A percentile compares a stretch with the other conserved stretches of the same genome.
phyloP scores from a whole-genome alignment of 495 filamentous ascomycete genomes.

The Mytilinidion resinicola region DNA sequence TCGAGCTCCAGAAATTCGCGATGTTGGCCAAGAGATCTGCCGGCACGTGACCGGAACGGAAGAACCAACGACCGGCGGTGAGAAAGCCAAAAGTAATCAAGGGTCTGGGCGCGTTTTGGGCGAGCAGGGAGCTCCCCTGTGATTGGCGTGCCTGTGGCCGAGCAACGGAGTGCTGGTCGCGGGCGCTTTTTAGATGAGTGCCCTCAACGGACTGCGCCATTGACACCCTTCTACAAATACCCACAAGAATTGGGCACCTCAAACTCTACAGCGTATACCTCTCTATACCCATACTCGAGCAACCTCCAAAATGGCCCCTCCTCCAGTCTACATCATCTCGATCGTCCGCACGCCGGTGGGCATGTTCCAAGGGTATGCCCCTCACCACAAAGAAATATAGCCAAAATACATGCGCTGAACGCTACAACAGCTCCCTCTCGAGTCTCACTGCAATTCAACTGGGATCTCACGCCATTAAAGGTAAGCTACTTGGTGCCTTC shows the following conservation, averaged over 20 bases:
- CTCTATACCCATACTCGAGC: too few species aligned
- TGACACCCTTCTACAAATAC: not conserved
- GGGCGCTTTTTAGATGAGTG: not conserved
- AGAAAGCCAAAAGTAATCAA: not conserved
- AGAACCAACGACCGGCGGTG: not conserved
- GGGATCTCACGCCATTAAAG: slow-evolving; percentile 86
- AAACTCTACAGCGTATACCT: too few species aligned
- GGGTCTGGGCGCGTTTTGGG: too few species aligned
- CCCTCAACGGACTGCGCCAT: not conserved
- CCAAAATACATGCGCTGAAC: slow-evolving; percentile 13
- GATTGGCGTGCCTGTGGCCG: too few species aligned
- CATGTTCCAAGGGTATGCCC: slow-evolving; percentile 78
- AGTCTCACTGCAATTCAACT: slow-evolving; percentile 80
- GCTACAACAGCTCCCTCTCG: slow-evolving; percentile 62
- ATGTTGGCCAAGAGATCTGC: slow-evolving; percentile 1
- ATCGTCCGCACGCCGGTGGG: slow-evolving; percentile 85
- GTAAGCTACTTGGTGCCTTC: slow-evolving; percentile 41
- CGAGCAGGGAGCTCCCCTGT: too few species aligned
- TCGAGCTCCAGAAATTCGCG: slow-evolving; percentile 18
- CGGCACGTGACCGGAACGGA: not conserved
- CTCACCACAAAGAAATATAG: not conserved
- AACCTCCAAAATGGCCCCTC: slow-evolving; percentile 45
- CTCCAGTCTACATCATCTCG: slow-evolving; percentile 92
- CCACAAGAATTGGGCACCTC: too few species aligned
- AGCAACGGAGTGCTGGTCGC: too few species aligned